Percentiles rank a stretch among this genome's conserved stretches.
Evolutionary conservation across 768 basidiomycete species (phyloP).

Genomic region (Chalciporus pseudorubinellus): DNA sequence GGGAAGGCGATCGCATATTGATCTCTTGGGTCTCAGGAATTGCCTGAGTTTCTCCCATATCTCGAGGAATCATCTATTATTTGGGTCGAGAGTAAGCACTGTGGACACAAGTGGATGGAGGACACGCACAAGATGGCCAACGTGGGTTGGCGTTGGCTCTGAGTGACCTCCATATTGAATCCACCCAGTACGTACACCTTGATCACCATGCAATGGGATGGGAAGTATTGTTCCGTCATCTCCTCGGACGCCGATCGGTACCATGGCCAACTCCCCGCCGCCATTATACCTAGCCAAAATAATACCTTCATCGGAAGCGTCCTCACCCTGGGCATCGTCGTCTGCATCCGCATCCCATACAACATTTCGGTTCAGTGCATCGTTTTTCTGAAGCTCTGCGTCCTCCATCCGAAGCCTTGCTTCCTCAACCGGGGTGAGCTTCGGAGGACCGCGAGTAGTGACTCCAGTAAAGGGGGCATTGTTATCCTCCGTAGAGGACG

Average conservation of each 20-base stretch:
- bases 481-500: constrained; percentile 58
- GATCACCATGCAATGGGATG: constrained; percentile 27
- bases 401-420: constrained; percentile 51
- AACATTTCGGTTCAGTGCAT: constrained; percentile 59
- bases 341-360: constrained; percentile 65
- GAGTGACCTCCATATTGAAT: constrained; percentile 48
- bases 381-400: constrained; percentile 56
- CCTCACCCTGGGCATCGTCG: constrained; percentile 59
- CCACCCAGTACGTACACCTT: constrained; percentile 2
- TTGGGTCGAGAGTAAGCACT: constrained; percentile 4
- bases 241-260: constrained; percentile 58
- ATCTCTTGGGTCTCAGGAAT: constrained; percentile 36
- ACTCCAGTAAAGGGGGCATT: constrained; percentile 55
- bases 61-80: constrained; percentile 19
- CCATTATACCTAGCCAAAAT: constrained; percentile 23
- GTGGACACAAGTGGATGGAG: neutral
- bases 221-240: constrained; percentile 55
- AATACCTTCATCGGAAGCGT: constrained; percentile 30
- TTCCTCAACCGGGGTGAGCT: constrained; percentile 58
- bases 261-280: constrained; percentile 12
- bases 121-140: constrained; percentile 53
- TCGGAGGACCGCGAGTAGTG: constrained; percentile 31
- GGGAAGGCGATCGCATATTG: constrained; percentile 25
- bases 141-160: constrained; percentile 50
- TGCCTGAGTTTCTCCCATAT: constrained; percentile 52